Percentiles rank a stretch among this genome's conserved stretches.
Evolutionary conservation across 768 basidiomycete species (phyloP).

Genomic region (Leucogyrophana mollusca): DNA sequence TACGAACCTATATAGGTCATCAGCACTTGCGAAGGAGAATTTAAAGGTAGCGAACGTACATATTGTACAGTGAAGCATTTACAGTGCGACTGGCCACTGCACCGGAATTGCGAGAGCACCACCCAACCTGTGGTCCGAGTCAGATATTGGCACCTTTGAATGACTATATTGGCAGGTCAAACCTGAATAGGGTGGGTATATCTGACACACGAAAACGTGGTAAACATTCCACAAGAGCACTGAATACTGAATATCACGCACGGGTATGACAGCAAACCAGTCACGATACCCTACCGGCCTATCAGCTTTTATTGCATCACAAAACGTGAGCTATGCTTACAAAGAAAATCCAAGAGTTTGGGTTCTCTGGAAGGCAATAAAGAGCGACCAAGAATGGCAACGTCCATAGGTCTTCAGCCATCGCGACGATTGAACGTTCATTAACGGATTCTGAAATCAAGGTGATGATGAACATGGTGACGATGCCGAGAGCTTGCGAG

Average conservation of each 20-base stretch:
- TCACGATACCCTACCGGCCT: constrained; percentile 34
- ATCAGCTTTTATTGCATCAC: not conserved
- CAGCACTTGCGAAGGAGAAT: not conserved
- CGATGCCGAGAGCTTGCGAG: constrained; percentile 45
- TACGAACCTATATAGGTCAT: constrained; percentile 30
- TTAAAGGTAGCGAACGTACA: constrained; percentile 24
- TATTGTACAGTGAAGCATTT: constrained; percentile 59
- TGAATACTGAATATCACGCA: constrained; percentile 17
- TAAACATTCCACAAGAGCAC: constrained; percentile 12
- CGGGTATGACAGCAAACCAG: constrained; percentile 47
- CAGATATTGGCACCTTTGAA: too few relatives aligned
- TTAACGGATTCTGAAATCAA: constrained; percentile 51
- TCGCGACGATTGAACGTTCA: constrained; percentile 53
- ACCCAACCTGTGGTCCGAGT: constrained; percentile 36
- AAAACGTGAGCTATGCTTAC: constrained; percentile 35
- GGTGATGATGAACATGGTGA: constrained; percentile 51
- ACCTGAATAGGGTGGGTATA: constrained; percentile 52
- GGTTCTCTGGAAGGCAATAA: constrained; percentile 44
- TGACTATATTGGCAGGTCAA: too few relatives aligned
- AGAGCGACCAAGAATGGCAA: constrained; percentile 61
- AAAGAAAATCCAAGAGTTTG: constrained; percentile 54
- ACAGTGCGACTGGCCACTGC: constrained; percentile 60
- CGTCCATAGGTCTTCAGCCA: constrained; percentile 56
- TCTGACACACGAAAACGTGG: constrained; percentile 19
- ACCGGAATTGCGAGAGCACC: constrained; percentile 61